A percentile compares a stretch with the other conserved stretches of the same genome.
phyloP scores from a whole-genome alignment of 805 yeast species.

The Saccharomycopsis synnaedendra region DNA sequence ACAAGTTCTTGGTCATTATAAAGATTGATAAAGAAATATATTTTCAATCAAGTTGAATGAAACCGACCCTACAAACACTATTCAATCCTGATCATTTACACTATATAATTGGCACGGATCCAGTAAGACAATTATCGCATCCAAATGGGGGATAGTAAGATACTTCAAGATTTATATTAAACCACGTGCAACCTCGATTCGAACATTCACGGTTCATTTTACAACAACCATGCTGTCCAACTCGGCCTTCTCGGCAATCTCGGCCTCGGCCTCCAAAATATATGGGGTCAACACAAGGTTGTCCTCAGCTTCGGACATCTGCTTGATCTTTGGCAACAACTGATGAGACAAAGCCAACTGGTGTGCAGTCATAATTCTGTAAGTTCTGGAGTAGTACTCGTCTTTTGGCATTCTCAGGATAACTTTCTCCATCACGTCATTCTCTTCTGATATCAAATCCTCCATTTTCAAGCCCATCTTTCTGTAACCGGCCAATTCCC shows the following conservation, averaged over 20 bases:
- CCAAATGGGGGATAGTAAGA: too few relatives aligned
- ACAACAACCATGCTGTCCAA: slow-evolving; percentile 59
- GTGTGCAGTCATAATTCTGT: slow-evolving; percentile 85
- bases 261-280: slow-evolving; percentile 90
- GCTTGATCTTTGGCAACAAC: slow-evolving; percentile 71
- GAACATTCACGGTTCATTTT: background rate
- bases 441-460: slow-evolving; percentile 83
- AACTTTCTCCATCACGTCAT: slow-evolving; percentile 77
- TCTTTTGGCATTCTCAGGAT: slow-evolving; percentile 75
- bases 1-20: too few relatives aligned
- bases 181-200: too few relatives aligned
- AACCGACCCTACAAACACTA: too few relatives aligned
- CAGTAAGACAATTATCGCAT: too few relatives aligned
- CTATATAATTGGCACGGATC: too few relatives aligned
- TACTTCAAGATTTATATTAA: too few relatives aligned
- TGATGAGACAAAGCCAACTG: slow-evolving; percentile 80
- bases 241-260: slow-evolving; percentile 75
- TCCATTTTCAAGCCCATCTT: slow-evolving; percentile 86
- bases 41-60: too few relatives aligned
- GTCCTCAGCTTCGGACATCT: slow-evolving; percentile 71
- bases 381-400: slow-evolving; percentile 83
- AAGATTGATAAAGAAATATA: too few relatives aligned
- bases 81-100: too few relatives aligned
- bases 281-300: slow-evolving; percentile 76
- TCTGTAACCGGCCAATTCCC: slow-evolving; percentile 82